Conservation (phyloP, 352 stramenopile genomes). For the Globisporangium paddicum region DNA sequence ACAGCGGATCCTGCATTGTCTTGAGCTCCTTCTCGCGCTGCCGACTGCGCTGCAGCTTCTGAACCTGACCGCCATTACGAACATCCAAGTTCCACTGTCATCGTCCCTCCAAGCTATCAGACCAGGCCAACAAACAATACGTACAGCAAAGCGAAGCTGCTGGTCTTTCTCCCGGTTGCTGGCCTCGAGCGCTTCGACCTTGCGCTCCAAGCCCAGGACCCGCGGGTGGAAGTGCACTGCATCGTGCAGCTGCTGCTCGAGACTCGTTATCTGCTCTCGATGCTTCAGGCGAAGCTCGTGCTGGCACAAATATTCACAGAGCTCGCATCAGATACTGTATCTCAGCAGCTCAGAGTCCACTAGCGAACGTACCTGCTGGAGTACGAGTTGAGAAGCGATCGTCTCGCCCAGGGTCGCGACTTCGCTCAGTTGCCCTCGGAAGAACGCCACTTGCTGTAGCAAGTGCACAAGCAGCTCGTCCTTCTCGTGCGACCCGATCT, state of each 20-base stretch:
- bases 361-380: conserved; percentile 40
- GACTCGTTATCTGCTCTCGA: conserved; percentile 28
- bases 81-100: conserved; percentile 3
- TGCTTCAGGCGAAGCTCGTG: conserved; percentile 53
- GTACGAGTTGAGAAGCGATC: conserved; percentile 60
- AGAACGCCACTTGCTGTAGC: conserved; percentile 30
- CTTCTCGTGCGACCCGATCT: conserved; percentile 54
- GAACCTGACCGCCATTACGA: no score
- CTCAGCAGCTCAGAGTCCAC: not conserved
- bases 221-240: conserved; percentile 44
- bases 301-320: conserved; percentile 13
- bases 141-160: conserved; percentile 60
- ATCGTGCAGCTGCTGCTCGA: conserved; percentile 45
- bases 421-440: conserved; percentile 39
- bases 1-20: conserved; percentile 62
- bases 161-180: conserved; percentile 43
- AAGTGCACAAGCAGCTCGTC: conserved; percentile 47
- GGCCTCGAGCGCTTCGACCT: conserved; percentile 36
- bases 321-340: not conserved
- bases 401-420: conserved; percentile 53
- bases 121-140: not conserved
- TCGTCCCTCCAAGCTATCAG: not conserved
- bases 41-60: conserved; percentile 71
- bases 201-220: conserved; percentile 30
- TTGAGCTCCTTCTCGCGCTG: conserved; percentile 66